phyloP scores from a whole-genome alignment of 1,139 yeast species.

The Debaryomycetaceae sp. region DNA sequence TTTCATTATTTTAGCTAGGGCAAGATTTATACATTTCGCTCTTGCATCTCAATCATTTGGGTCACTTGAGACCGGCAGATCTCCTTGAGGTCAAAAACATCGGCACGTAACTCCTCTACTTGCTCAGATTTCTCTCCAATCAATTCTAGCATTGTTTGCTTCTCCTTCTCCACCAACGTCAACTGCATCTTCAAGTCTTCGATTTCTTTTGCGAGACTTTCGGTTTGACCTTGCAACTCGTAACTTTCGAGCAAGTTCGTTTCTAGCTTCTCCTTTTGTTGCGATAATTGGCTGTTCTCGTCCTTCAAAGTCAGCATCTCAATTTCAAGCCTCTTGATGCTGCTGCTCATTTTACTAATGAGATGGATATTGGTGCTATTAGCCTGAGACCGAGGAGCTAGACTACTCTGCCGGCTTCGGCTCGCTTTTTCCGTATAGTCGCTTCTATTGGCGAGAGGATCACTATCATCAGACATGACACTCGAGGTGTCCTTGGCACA shows the following conservation, averaged over 20 bases:
- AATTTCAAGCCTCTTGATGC: constrained; percentile 67
- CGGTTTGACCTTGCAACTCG: constrained; percentile 41
- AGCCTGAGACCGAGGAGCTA: constrained; percentile 3
- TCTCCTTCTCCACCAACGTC: constrained; percentile 16
- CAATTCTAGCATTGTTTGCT: constrained; percentile 58
- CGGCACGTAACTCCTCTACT: constrained; percentile 79
- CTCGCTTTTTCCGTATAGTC: background rate
- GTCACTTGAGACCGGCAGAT: constrained; percentile 75
- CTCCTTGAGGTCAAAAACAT: constrained; percentile 78
- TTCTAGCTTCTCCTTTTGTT: constrained; percentile 58
- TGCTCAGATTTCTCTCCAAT: constrained; percentile 85
- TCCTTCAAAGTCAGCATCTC: constrained; percentile 60
- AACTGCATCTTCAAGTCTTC: constrained; percentile 25
- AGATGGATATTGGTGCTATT: constrained; percentile 38
- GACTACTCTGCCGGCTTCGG: constrained; percentile 1
- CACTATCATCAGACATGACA: no score
- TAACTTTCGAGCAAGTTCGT: constrained; percentile 42
- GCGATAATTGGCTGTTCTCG: constrained; percentile 42
- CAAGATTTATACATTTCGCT: background rate
- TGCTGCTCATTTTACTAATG: constrained; percentile 62
- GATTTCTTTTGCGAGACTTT: constrained; percentile 23
- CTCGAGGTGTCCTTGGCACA: constrained; percentile 6
- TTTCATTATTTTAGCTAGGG: no score
- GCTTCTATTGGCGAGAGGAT: background rate
- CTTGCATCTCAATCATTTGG: constrained; percentile 66